Base-by-base conservation (phyloP, 1,284 basidiomycete species). In the Austroboletus niveus region DNA sequence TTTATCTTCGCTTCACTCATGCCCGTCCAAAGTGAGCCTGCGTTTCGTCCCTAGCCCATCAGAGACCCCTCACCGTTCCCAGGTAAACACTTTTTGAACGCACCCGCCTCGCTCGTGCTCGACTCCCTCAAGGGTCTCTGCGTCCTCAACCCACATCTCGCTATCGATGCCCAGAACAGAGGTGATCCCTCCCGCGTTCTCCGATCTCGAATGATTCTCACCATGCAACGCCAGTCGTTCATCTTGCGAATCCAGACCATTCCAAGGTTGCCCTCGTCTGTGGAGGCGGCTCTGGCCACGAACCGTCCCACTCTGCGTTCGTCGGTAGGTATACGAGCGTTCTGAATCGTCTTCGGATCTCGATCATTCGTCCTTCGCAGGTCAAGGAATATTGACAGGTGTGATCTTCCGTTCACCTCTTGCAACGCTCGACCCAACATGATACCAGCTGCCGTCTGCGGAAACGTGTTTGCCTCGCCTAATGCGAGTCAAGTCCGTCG, bases 241-340 rank as follows among this genome's bases (percentile, higher is more conserved):
- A 85, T 62, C 69, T 83, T 40, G 71, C 79, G 14, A 61, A 76
- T 14, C 78, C 70, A 24, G 80, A 87, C 64, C 76, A 72, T 47
- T 78, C 80, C 34, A 84, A 85, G 63, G 94, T 96, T 42, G 82
- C 89, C 3, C 72, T 96, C 22, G 79, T 97, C 61, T 94, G 89
- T 57, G 94, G 94, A 24, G 94, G 94, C 24, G 94, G 94, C 36
- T 87, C 88, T 32, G 94, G 94, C 2, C 94, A 96, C 68, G 94
- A 96, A 64, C 94, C 94, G 24, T 81, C 92, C 17, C 89, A 94
- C 69, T 81, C 89, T 15, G 89, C 84, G 2, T 93, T 89, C 60
- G 88, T 91, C 30, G 88, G 87, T 87, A 51, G 8, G 51, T 54
- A n/a, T 20, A 30, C 42, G 9, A 22, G 2, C 53, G 8, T 17